Conservation (phyloP, 345 rosid genomes). For the Corchorus olitorius region DNA sequence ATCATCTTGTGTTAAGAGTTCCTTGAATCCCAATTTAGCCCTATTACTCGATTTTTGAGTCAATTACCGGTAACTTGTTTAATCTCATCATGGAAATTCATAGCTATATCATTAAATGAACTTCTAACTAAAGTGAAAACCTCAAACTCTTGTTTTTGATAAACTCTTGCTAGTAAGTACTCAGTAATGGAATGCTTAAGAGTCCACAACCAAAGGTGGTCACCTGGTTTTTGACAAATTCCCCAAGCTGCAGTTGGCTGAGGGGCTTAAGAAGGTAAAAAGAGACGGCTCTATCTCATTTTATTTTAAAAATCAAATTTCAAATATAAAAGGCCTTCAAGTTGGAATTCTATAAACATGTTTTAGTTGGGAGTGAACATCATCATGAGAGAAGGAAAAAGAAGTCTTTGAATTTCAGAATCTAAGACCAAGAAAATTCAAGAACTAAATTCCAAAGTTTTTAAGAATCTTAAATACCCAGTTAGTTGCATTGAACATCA, state of each 20-base stretch:
- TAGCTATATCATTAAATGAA: too few relatives aligned
- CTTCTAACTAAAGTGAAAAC: too few relatives aligned
- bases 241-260: background rate
- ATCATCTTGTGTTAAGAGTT: background rate
- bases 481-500: background rate
- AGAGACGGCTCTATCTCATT: background rate
- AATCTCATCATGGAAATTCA: too few relatives aligned
- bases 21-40: background rate
- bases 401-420: background rate
- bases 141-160: too few relatives aligned
- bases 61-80: too few relatives aligned
- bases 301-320: background rate
- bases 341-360: background rate
- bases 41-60: too few relatives aligned
- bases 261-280: background rate
- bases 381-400: background rate
- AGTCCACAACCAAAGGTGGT: background rate
- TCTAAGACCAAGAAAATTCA: background rate
- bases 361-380: background rate
- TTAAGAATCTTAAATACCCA: background rate
- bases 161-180: too few relatives aligned
- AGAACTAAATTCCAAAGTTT: background rate
- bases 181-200: too few relatives aligned
- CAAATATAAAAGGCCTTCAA: background rate
- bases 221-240: background rate